Percentiles rank a stretch among this genome's conserved stretches.
phyloP scores from a whole-genome alignment of 352 stramenopile species.

The Thraustochytrium sp. region DNA sequence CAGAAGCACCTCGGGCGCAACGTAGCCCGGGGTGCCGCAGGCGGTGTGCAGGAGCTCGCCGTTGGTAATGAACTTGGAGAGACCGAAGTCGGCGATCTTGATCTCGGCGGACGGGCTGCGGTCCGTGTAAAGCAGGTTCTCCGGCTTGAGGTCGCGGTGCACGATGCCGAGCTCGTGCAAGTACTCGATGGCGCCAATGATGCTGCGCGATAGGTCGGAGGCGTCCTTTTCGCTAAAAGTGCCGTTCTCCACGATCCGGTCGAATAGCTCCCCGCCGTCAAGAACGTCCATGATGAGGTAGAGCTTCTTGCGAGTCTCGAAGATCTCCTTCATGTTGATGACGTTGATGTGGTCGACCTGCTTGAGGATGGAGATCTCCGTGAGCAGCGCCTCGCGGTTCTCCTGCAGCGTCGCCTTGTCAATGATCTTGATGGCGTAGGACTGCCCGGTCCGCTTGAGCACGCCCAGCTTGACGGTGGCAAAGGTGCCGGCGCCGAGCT shows the following conservation, averaged over 20 bases:
- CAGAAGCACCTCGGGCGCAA: constrained; percentile 73
- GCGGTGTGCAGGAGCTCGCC: constrained; percentile 75
- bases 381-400: constrained; percentile 43
- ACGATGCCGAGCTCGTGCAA: constrained; percentile 54
- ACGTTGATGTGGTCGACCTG: constrained; percentile 44
- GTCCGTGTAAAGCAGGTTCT: constrained; percentile 80
- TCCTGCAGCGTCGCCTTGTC: constrained; percentile 43
- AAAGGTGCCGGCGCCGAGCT: constrained; percentile 36
- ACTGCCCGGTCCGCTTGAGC: constrained; percentile 37
- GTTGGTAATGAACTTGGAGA: constrained; percentile 71
- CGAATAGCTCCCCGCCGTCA: constrained; percentile 79
- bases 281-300: constrained; percentile 81
- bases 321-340: constrained; percentile 46
- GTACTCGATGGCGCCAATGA: constrained; percentile 45
- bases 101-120: constrained; percentile 71
- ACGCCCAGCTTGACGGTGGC: constrained; percentile 46
- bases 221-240: constrained; percentile 79
- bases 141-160: constrained; percentile 89
- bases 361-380: constrained; percentile 45
- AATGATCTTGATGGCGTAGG: constrained; percentile 46
- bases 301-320: constrained; percentile 66
- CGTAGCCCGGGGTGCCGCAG: constrained; percentile 64
- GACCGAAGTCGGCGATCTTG: constrained; percentile 80
- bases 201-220: constrained; percentile 65
- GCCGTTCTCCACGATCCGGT: constrained; percentile 71